Evolutionary conservation across 1,284 basidiomycete species (phyloP), one percentile per base, ranked within the genome.

Genomic region (Sparassis latifolia): DNA sequence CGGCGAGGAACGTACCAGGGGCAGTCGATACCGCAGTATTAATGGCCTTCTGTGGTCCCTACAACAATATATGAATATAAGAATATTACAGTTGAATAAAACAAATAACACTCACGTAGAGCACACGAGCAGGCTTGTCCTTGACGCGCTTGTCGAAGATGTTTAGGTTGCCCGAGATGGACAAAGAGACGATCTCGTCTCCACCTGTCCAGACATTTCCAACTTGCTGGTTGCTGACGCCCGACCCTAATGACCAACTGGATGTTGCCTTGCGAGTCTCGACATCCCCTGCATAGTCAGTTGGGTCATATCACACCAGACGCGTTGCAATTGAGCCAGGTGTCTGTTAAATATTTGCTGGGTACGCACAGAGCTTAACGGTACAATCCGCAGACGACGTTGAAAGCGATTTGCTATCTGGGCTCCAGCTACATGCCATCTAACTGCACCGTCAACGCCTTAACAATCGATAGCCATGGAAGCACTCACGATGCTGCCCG

Each of bases 341-440:
- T 20, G 20, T 20, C 20, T 20, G 20, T 20, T 28, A 32, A 33
- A 29, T 33, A 6, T n/a, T 3, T 40, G 3, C 10, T 27, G 29
- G 29, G n/a, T 27, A 61, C 84, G 62, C 62, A 90, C 93, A 97
- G 3, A 96, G 69, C 60, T 91, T 91, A 42, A 95, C 91, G 1
- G 86, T 86, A 49, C 89, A 82, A 66, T 99, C 96, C 3, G 91
- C 91, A 1, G 92, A 88, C 1, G 91, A 89, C 0, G 93, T 95
- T 10, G 81, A 78, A 41, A 98, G 70, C 5, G 72, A 77, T 59
- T 78, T 83, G 65, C 81, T 86, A 60, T 92, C 86, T 1, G 81
- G 78, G 52, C 78, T 80, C 91, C 91, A 94, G 30, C 82, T 79
- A 50, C 75, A 79, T 10, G 84, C 87, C 80, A 84, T 89, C 89